A percentile compares a stretch with the other conserved stretches of the same genome.
Evolutionary conservation across 1,139 yeast genomes (phyloP).

Genomic region (Candida anutae): DNA sequence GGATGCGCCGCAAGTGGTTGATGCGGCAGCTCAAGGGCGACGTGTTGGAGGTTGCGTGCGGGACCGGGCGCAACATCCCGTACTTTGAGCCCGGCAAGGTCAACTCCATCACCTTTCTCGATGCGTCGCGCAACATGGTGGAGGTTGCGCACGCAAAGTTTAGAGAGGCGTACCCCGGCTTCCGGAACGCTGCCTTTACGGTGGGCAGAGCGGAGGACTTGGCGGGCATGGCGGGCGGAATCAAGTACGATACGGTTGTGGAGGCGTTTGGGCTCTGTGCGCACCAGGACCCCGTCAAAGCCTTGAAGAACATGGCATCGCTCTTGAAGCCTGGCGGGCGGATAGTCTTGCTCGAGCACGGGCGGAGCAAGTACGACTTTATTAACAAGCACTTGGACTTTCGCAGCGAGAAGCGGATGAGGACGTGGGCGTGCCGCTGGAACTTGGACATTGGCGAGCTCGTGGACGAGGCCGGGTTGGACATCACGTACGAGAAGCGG

Average conservation of each 20-base stretch:
- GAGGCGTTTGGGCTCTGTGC: constrained; percentile 96
- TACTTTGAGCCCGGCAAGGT: constrained; percentile 56
- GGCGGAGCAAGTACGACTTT: constrained; percentile 73
- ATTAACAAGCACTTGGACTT: constrained; percentile 77
- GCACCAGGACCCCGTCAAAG: constrained; percentile 84
- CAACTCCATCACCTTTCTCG: constrained; percentile 74
- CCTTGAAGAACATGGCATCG: constrained; percentile 63
- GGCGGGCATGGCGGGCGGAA: constrained; percentile 33
- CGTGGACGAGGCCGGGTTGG: constrained; percentile 76
- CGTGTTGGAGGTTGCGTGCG: constrained; percentile 90
- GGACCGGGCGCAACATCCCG: constrained; percentile 88
- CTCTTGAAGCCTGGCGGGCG: constrained; percentile 87
- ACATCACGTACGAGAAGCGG: constrained; percentile 69
- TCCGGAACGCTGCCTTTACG: constrained; percentile 70
- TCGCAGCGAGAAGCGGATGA: constrained; percentile 75
- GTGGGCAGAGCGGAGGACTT: constrained; percentile 91
- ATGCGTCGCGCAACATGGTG: constrained; percentile 80
- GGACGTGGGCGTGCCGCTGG: constrained; percentile 98
- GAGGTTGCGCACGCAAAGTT: constrained; percentile 74
- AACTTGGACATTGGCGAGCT: constrained; percentile 86
- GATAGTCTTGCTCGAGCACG: constrained; percentile 83
- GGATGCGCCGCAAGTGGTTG: constrained; percentile 75
- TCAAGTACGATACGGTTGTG: constrained; percentile 80
- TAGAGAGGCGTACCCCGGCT: constrained; percentile 55
- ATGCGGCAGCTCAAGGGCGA: constrained; percentile 79